Percentiles rank a stretch among this genome's conserved stretches.
These are phyloP conservation scores for Wickerhamomyces sydowiorum DNA, from an alignment of 805 yeast species.

Conservation along the genomic window DNA sequence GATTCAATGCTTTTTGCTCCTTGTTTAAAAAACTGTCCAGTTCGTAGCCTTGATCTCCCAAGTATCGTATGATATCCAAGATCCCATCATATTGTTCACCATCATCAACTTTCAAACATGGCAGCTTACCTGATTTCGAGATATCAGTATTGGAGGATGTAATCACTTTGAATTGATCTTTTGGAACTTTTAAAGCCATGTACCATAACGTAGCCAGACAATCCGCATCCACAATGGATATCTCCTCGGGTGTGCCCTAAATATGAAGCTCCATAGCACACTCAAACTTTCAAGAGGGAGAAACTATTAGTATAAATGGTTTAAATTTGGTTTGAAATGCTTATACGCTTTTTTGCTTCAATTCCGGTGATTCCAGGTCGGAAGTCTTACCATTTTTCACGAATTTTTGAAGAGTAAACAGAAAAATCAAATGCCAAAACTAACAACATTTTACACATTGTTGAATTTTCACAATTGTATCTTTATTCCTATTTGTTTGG, in stretches of 20 bases:
- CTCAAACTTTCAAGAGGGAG: too few relatives aligned
- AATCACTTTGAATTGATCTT: slow-evolving; percentile 30
- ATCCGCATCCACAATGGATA: slow-evolving; percentile 47
- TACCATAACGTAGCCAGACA: slow-evolving; percentile 43
- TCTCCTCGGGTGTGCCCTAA: slow-evolving; percentile 40
- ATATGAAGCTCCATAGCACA: slow-evolving; percentile 37
- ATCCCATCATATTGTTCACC: slow-evolving; percentile 34
- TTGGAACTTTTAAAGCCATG: slow-evolving; percentile 22
- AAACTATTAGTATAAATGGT: too few relatives aligned
- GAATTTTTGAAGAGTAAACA: too few relatives aligned
- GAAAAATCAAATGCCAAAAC: too few relatives aligned
- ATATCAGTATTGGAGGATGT: slow-evolving; percentile 55
- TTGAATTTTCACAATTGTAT: too few relatives aligned
- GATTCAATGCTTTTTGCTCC: slow-evolving; percentile 33
- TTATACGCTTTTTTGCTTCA: too few relatives aligned
- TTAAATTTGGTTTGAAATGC: too few relatives aligned
- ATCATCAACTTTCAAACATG: slow-evolving; percentile 30
- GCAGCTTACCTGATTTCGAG: slow-evolving; percentile 44
- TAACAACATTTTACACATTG: too few relatives aligned
- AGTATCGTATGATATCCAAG: slow-evolving; percentile 30
- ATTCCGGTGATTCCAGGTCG: too few relatives aligned
- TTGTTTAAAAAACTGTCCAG: slow-evolving; percentile 9
- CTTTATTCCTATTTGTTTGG: too few relatives aligned
- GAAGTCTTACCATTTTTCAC: too few relatives aligned
- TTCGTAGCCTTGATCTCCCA: slow-evolving; percentile 13